Evolutionary conservation across 2,329 filamentous ascomycete genomes (phyloP).

Genomic region (Davidsoniella eucalypti): DNA sequence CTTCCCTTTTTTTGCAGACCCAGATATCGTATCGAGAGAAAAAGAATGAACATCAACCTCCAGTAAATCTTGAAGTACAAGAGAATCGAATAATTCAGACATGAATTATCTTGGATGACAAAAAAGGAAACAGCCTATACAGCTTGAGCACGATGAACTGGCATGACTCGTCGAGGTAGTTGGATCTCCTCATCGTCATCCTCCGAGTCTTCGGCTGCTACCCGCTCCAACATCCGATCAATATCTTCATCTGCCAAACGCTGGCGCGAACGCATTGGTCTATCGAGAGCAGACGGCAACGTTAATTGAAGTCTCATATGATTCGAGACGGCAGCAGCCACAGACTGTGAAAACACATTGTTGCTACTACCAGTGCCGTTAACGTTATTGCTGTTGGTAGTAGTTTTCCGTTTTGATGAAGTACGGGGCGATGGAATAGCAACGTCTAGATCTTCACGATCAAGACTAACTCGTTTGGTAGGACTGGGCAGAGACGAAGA

Average conservation of each 20-base stretch:
- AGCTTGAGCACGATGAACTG: slow-evolving; percentile 4
- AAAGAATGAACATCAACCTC: not conserved
- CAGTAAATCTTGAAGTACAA: not conserved
- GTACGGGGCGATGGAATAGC: not conserved
- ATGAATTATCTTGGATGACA: not conserved
- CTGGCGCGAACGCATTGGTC: slow-evolving; percentile 24
- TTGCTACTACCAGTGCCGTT: slow-evolving; percentile 20
- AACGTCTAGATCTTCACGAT: slow-evolving; percentile 19
- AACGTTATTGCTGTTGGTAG: slow-evolving; percentile 26
- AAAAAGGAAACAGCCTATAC: slow-evolving; percentile 4
- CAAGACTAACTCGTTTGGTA: slow-evolving; percentile 31
- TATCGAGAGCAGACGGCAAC: slow-evolving; percentile 31
- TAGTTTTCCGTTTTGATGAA: not conserved
- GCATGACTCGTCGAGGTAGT: slow-evolving; percentile 26
- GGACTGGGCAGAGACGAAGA: slow-evolving; percentile 4
- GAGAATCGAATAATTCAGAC: not conserved
- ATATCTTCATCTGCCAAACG: slow-evolving; percentile 38
- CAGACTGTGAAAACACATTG: not conserved
- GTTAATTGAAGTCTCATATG: slow-evolving; percentile 27
- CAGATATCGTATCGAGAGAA: too few species aligned
- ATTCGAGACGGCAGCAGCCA: slow-evolving; percentile 16
- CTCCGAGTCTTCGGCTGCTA: slow-evolving; percentile 30
- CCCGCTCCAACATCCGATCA: slow-evolving; percentile 40
- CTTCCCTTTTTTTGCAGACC: too few species aligned
- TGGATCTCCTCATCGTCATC: slow-evolving; percentile 42